Evolutionary conservation across 2,329 filamentous ascomycete genomes (phyloP), one percentile per base, ranked within the genome.

Genomic region (Pyrenophora graminea): DNA sequence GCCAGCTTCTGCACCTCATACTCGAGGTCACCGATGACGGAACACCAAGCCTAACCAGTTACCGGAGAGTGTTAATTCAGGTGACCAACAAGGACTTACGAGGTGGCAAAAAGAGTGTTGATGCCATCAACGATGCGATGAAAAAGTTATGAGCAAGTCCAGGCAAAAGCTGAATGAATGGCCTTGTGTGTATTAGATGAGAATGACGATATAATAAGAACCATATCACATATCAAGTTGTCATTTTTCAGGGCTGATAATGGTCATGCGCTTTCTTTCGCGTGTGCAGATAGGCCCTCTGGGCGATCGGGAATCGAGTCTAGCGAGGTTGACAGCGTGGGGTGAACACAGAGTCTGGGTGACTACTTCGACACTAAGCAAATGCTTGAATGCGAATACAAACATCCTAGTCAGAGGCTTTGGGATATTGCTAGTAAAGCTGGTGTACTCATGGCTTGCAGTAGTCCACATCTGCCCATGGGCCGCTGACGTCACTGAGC

Each of bases 1-100:
- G 79, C 3, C 74, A 80, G 62, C 54, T 74, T 37, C 66, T 81
- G 55, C 80, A 82, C 63, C 53, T 82, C 33, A 76, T 83, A 21
- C 67, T 83, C 1, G 77, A 81, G 55, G 78, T 81, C 4, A 76
- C 66, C 6, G 76, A 80, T 47, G 62, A 69, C 17, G 79, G 79
- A 1, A 66, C 64, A 3, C 76, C 76, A 17, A 63, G 68, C 6
- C 62, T 82, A 58, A 80, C 76, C 30, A 77, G 71, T 41, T 82
- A 82, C 64, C 73, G 76, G 45, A 63, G 80, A 12, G 68, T 82
- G 15, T 57, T 77, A 41, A 67, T 77, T 7, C 71, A 73, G 52
- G 64, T 41, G 5, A 69, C 62, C 8, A 70, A 71, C 39, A 69
- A 65, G 39, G 62, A 70, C 10, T 47, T 70, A 36, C 63, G 40